A percentile compares a stretch with the other conserved stretches of the same genome.
These are phyloP conservation scores for Lactarius trivialis DNA, from an alignment of 768 basidiomycete genomes.

Conservation along the genomic window DNA sequence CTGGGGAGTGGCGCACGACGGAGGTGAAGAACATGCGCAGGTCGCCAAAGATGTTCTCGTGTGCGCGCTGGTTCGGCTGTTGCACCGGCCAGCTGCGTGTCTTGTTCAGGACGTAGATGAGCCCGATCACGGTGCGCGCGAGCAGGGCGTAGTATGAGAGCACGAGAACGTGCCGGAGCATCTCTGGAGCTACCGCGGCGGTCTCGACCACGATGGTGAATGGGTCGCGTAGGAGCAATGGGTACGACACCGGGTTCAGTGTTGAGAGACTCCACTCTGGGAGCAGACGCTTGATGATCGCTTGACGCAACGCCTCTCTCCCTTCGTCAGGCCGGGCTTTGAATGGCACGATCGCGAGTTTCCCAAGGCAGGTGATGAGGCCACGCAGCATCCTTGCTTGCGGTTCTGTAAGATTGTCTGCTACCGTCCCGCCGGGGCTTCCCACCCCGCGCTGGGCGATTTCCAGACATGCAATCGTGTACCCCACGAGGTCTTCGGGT, in stretches of 20 bases:
- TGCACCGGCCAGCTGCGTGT: constrained; percentile 41
- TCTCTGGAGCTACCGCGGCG: constrained; percentile 83
- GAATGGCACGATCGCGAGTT: constrained; percentile 62
- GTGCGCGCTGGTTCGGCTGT: constrained; percentile 45
- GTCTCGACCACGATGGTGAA: constrained; percentile 86
- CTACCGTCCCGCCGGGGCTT: constrained; percentile 43
- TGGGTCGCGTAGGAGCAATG: constrained; percentile 84
- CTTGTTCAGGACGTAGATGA: constrained; percentile 78
- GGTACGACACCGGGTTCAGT: constrained; percentile 75
- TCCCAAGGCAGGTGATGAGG: constrained; percentile 61
- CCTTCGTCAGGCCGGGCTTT: constrained; percentile 67
- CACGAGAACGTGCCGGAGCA: constrained; percentile 81
- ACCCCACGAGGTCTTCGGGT: constrained; percentile 85
- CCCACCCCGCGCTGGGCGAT: constrained; percentile 67
- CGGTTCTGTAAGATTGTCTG: constrained; percentile 73
- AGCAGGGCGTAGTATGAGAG: constrained; percentile 88
- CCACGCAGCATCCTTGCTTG: constrained; percentile 74
- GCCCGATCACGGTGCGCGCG: constrained; percentile 76
- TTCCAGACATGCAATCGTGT: constrained; percentile 80
- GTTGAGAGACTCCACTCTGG: constrained; percentile 91
- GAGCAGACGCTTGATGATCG: constrained; percentile 81
- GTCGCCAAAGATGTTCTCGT: constrained; percentile 75
- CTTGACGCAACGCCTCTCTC: constrained; percentile 69
- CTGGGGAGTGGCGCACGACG: constrained; percentile 80
- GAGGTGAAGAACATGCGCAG: constrained; percentile 88